Evolutionary conservation across 2,329 filamentous ascomycete species (phyloP).

Genomic region (Stagonosporopsis cucurbitacearum): DNA sequence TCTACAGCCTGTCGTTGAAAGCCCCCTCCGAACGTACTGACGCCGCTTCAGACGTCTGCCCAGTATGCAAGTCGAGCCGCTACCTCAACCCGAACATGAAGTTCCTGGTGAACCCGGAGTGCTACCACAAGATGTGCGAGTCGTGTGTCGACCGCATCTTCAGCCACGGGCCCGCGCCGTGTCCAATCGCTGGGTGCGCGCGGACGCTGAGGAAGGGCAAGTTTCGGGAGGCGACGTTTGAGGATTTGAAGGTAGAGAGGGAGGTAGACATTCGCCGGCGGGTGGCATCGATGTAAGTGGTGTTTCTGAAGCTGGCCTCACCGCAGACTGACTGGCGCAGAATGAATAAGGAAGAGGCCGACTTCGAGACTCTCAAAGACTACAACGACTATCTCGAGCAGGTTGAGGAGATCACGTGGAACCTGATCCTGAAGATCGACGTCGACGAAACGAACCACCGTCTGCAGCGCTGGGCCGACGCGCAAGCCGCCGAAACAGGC

Average conservation of each 20-base stretch:
- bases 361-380: conserved; percentile 82
- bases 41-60: conserved; percentile 74
- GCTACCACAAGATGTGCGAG: conserved; percentile 99
- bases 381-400: conserved; percentile 96
- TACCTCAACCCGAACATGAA: conserved; percentile 94
- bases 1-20: conserved; percentile 40
- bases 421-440: conserved; percentile 77
- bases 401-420: conserved; percentile 88
- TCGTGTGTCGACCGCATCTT: conserved; percentile 96
- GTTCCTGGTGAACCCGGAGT: conserved; percentile 97
- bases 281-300: conserved; percentile 60
- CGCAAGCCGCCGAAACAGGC: conserved; percentile 66
- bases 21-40: conserved; percentile 28
- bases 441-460: conserved; percentile 67
- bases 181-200: conserved; percentile 86
- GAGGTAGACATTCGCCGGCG: conserved; percentile 90
- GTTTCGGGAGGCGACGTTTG: conserved; percentile 89
- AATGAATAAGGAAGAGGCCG: conserved; percentile 88
- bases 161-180: conserved; percentile 87
- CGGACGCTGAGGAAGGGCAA: conserved; percentile 83
- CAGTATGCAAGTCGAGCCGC: conserved; percentile 94
- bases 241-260: conserved; percentile 83
- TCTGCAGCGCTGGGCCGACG: conserved; percentile 73
- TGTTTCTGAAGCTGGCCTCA: too few species aligned
- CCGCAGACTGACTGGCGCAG: conserved; percentile 52